phyloP scores from a whole-genome alignment of 352 stramenopile genomes.

The Globisporangium recalcitrans region DNA sequence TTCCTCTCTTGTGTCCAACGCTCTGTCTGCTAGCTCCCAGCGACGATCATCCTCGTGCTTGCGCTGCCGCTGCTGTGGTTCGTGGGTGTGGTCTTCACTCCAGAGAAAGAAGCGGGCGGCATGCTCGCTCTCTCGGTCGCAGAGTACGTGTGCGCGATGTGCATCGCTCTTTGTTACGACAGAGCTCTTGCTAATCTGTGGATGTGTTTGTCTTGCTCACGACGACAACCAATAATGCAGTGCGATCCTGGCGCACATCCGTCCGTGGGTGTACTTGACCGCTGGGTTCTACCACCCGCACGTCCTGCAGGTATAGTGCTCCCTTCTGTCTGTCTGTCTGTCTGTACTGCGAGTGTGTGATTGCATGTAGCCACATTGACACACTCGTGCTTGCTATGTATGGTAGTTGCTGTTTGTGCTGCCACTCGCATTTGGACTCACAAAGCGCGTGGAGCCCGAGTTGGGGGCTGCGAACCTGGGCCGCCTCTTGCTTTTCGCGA shows the following conservation, averaged over 20 bases:
- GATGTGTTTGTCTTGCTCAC: not conserved
- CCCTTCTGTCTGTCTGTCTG: not conserved
- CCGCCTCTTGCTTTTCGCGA: slow-evolving; percentile 71
- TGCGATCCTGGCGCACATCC: slow-evolving; percentile 81
- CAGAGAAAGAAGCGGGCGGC: slow-evolving; percentile 54
- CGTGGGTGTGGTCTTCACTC: slow-evolving; percentile 68
- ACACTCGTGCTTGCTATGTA: not conserved
- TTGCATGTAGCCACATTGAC: not conserved
- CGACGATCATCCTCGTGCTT: slow-evolving; percentile 58
- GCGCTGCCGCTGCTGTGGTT: slow-evolving; percentile 64
- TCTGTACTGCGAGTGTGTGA: not conserved
- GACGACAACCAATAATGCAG: slow-evolving; percentile 20
- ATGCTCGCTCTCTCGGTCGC: slow-evolving; percentile 74
- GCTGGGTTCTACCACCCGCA: slow-evolving; percentile 84
- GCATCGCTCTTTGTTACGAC: not conserved
- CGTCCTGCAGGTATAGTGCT: slow-evolving; percentile 45
- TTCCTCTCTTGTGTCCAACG: not conserved
- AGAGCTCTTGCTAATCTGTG: not conserved
- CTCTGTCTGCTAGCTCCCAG: slow-evolving; percentile 46
- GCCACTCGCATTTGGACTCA: slow-evolving; percentile 56
- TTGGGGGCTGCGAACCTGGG: slow-evolving; percentile 56
- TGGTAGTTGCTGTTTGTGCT: slow-evolving; percentile 57
- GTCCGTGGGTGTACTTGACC: slow-evolving; percentile 82
- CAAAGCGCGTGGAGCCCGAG: slow-evolving; percentile 74
- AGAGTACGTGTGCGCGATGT: slow-evolving; percentile 38